Evolutionary conservation across 768 basidiomycete genomes (phyloP).

Genomic region (Pleurotus tuoliensis): DNA sequence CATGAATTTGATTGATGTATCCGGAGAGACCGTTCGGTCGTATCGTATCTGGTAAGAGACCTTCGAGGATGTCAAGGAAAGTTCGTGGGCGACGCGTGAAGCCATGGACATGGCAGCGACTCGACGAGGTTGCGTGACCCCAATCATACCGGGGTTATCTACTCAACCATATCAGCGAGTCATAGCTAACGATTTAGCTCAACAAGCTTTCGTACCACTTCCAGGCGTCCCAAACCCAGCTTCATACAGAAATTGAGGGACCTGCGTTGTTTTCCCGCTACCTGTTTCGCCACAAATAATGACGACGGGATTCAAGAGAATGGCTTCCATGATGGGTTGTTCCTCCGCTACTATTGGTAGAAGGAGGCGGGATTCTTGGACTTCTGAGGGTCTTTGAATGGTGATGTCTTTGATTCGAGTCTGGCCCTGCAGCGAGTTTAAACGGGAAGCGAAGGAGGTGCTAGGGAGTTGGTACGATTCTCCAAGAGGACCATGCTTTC

Average conservation of each 20-base stretch:
- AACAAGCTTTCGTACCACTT: slow-evolving; percentile 53
- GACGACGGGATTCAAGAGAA: slow-evolving; percentile 82
- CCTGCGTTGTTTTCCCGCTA: slow-evolving; percentile 97
- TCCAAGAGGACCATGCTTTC: slow-evolving; percentile 80
- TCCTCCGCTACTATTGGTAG: slow-evolving; percentile 93
- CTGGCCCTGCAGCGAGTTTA: slow-evolving; percentile 20
- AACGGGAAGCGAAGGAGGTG: slow-evolving; percentile 58
- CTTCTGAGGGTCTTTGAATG: slow-evolving; percentile 62
- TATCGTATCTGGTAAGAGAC: slow-evolving; percentile 99
- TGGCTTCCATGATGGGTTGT: slow-evolving; percentile 89
- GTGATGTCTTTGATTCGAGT: slow-evolving; percentile 39
- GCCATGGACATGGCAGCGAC: slow-evolving; percentile 98
- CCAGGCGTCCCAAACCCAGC: slow-evolving; percentile 85
- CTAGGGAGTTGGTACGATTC: slow-evolving; percentile 62
- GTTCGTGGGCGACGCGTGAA: slow-evolving; percentile 84
- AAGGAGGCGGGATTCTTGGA: slow-evolving; percentile 72
- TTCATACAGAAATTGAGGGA: slow-evolving; percentile 98
- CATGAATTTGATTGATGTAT: slow-evolving; percentile 98
- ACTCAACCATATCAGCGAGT: background rate
- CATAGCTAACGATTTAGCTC: background rate
- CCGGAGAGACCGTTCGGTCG: slow-evolving; percentile 86
- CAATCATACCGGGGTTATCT: slow-evolving; percentile 99
- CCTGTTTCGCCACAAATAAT: slow-evolving; percentile 92
- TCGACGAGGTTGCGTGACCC: slow-evolving; percentile 93
- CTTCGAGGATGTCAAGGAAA: slow-evolving; percentile 74